Conservation (phyloP, 2,329 filamentous ascomycete species). For the Neofusicoccum sp. region DNA sequence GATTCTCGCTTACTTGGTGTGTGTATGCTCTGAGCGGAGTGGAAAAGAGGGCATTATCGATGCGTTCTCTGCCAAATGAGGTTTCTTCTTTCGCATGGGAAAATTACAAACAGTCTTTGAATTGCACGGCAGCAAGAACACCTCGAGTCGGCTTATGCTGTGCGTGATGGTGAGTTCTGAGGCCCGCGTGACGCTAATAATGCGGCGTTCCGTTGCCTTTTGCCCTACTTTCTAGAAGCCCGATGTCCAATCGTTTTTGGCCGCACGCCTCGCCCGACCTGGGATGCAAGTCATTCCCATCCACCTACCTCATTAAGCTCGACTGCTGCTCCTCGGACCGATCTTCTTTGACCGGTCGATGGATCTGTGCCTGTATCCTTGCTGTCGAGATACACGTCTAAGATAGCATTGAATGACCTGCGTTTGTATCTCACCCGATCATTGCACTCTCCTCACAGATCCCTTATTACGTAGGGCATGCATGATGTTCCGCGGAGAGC, state of each 20-base stretch:
- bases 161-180: background rate
- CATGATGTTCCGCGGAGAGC: no score
- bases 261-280: background rate
- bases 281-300: conserved; percentile 7
- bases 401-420: background rate
- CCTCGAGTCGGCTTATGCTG: background rate
- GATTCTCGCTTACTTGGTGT: conserved; percentile 8
- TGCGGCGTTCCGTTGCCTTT: background rate
- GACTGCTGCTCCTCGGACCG: background rate
- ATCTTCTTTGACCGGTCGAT: conserved; percentile 2
- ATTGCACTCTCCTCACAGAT: background rate
- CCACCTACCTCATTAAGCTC: background rate
- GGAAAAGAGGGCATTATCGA: conserved; percentile 3
- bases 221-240: background rate
- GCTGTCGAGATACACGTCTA: background rate
- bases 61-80: conserved; percentile 4
- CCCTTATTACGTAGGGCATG: no score
- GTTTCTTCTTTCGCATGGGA: conserved; percentile 1
- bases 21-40: conserved; percentile 19
- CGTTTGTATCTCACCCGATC: background rate
- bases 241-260: background rate
- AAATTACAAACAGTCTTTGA: conserved; percentile 12
- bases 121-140: background rate
- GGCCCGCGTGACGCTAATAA: background rate
- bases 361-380: background rate